Evolutionary conservation across 2,329 filamentous ascomycete genomes (phyloP).

Genomic region (Phialophora chinensis): DNA sequence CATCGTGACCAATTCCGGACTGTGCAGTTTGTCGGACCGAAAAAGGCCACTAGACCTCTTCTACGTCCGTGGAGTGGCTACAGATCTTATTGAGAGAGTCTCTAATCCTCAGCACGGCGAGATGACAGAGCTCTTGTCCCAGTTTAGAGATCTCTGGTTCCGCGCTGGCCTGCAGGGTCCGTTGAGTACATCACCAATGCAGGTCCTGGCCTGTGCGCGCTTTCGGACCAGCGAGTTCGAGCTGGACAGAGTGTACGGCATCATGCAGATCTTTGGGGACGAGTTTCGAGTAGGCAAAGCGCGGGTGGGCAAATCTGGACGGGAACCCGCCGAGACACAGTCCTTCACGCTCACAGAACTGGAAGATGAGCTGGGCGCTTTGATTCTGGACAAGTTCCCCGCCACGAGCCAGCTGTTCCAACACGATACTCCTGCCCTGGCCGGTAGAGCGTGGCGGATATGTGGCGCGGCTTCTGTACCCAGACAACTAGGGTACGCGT

Average conservation of each 20-base stretch:
- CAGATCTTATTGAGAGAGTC: not conserved
- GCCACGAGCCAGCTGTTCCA: conserved; percentile 6
- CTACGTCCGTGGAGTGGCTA: not conserved
- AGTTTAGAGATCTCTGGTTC: not conserved
- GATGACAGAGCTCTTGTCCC: not conserved
- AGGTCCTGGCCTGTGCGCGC: conserved; percentile 2
- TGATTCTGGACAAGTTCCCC: not conserved
- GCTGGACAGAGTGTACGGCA: conserved; percentile 4
- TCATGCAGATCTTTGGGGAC: conserved; percentile 4
- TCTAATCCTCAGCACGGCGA: not conserved
- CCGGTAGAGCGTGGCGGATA: not conserved
- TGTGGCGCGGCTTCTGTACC: conserved; percentile 1
- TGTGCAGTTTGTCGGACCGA: not conserved
- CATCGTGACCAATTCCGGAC: not conserved
- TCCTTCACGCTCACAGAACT: not conserved
- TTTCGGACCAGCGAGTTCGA: conserved; percentile 4
- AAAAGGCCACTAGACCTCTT: conserved; percentile 5
- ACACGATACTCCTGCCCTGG: not conserved
- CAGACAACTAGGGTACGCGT: conserved; percentile 1
- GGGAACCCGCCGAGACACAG: not conserved
- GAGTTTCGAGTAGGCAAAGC: not conserved
- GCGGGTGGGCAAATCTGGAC: not conserved
- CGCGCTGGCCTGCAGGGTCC: conserved; percentile 2
- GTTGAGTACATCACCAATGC: not conserved
- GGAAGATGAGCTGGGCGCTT: conserved; percentile 5